Evolutionary conservation across 768 basidiomycete genomes (phyloP), one percentile per base, ranked within the genome.

Genomic region (Pluteus cervinus): DNA sequence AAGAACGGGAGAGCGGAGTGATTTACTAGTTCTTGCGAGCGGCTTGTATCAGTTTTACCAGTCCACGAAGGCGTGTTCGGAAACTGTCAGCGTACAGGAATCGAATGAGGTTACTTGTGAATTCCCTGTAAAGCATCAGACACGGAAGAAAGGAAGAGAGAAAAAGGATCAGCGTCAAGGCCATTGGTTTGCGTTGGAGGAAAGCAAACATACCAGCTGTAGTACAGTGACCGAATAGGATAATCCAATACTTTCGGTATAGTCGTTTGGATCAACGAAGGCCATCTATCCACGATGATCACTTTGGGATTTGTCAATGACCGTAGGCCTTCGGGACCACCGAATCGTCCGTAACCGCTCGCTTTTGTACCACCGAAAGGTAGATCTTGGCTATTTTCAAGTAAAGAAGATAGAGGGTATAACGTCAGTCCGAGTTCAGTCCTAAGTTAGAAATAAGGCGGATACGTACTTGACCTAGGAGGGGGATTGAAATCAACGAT

Each of bases 291-390:
- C 12, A 75, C 67, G 38, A 88, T 76, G 34, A 99, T 77, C 10
- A 84, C 84, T 56, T 99, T 99, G 36, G 84, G 71, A 52, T 87
- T 90, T 30, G 89, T 92, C 26, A 99, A 64, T 2, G 85, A 68
- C 18, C 91, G 79, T 28, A 99, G 70, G 25, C 96, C 96, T 65
- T 99, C 96, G 2, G 88, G 83, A 17, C 96, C 96, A 47, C 89
- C 88, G 49, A 99, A 96, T 43, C 96, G 78, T 5, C 92, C 94
- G 54, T 94, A 93, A 26, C 94, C 94, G 36, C 86, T 90, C 21
- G 71, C 71, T 59, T 97, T 99, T 30, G 76, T 75, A 25, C 96
- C 96, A 20, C 96, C 96, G 44, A 99, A 99, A 7, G 96, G 94
- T 45, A 94, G 68, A 53, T 91, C 86, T 70, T 99, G 94, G 54